phyloP scores from a whole-genome alignment of 805 yeast species.

The Scheffersomyces spartinae region DNA sequence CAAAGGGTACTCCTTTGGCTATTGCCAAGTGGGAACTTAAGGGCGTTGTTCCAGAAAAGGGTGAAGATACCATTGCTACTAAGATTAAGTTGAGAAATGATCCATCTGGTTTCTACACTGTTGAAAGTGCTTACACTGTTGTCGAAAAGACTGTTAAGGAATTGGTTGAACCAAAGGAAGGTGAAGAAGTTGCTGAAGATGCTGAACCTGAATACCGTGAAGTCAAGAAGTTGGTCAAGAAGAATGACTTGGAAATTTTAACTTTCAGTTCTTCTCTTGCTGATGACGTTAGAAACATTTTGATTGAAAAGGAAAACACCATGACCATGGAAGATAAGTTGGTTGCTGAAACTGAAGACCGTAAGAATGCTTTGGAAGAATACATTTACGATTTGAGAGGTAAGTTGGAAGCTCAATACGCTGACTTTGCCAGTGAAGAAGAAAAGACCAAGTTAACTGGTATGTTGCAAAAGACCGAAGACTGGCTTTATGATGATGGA shows the following conservation, averaged over 20 bases:
- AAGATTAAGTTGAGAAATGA: slow-evolving; percentile 95
- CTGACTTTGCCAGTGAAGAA: slow-evolving; percentile 77
- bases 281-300: slow-evolving; percentile 40
- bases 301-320: slow-evolving; percentile 74
- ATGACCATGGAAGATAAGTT: slow-evolving; percentile 86
- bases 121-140: slow-evolving; percentile 90
- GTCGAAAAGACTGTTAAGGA: slow-evolving; percentile 87
- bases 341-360: slow-evolving; percentile 97
- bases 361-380: slow-evolving; percentile 96
- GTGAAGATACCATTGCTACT: slow-evolving; percentile 67
- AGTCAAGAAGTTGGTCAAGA: slow-evolving; percentile 90
- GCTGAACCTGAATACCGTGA: slow-evolving; percentile 79
- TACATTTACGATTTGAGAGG: slow-evolving; percentile 96
- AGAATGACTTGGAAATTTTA: slow-evolving; percentile 58
- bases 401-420: slow-evolving; percentile 86
- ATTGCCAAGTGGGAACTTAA: slow-evolving; percentile 79
- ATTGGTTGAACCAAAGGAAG: slow-evolving; percentile 58
- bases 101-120: slow-evolving; percentile 88
- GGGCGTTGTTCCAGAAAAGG: slow-evolving; percentile 75
- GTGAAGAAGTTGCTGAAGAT: slow-evolving; percentile 41
- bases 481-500: slow-evolving; percentile 97
- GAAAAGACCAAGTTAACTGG: slow-evolving; percentile 74
- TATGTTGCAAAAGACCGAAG: slow-evolving; percentile 79
- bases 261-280: slow-evolving; percentile 54
- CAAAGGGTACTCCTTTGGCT: slow-evolving; percentile 50